Percentiles rank a stretch among this genome's conserved stretches.
Evolutionary conservation across 495 filamentous ascomycete species (phyloP).

Genomic region (Neurospora tetrasperma): DNA sequence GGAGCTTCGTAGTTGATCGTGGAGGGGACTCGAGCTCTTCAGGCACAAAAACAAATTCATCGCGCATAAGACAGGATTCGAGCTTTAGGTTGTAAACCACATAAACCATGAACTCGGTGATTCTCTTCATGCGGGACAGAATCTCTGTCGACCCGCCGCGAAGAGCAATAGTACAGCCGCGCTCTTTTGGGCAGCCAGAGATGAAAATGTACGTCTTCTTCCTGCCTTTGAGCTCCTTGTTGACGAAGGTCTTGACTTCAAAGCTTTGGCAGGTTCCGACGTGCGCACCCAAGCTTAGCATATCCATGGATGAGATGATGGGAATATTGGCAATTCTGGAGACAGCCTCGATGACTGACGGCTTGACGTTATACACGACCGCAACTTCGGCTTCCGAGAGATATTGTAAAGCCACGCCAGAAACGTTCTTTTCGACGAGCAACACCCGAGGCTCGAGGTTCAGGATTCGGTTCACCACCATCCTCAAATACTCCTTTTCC

Average conservation of each 20-base stretch:
- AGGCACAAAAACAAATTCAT: conserved; percentile 86
- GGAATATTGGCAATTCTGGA: conserved; percentile 81
- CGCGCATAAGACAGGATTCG: conserved; percentile 90
- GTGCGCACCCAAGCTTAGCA: conserved; percentile 72
- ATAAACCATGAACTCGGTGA: conserved; percentile 98
- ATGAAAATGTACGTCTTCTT: conserved; percentile 96
- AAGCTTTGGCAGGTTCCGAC: conserved; percentile 76
- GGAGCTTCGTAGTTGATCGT: conserved; percentile 9
- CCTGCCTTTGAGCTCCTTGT: conserved; percentile 54
- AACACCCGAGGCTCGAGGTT: conserved; percentile 75
- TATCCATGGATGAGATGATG: conserved; percentile 92
- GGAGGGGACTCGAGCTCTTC: conserved; percentile 36
- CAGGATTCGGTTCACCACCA: conserved; percentile 85
- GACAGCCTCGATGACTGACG: conserved; percentile 88
- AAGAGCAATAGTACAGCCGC: conserved; percentile 93
- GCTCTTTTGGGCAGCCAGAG: conserved; percentile 81
- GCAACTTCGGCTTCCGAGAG: conserved; percentile 80
- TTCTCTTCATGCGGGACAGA: conserved; percentile 73
- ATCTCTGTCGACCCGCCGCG: conserved; percentile 64
- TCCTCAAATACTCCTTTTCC: conserved; percentile 87
- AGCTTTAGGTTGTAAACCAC: conserved; percentile 96
- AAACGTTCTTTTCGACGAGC: conserved; percentile 81
- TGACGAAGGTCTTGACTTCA: conserved; percentile 89
- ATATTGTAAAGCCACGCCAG: conserved; percentile 79
- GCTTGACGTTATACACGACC: conserved; percentile 92